A percentile compares a stretch with the other conserved stretches of the same genome.
phyloP scores from a whole-genome alignment of 371 early-diverging fungal genomes.

The Apophysomyces trapeziformis region DNA sequence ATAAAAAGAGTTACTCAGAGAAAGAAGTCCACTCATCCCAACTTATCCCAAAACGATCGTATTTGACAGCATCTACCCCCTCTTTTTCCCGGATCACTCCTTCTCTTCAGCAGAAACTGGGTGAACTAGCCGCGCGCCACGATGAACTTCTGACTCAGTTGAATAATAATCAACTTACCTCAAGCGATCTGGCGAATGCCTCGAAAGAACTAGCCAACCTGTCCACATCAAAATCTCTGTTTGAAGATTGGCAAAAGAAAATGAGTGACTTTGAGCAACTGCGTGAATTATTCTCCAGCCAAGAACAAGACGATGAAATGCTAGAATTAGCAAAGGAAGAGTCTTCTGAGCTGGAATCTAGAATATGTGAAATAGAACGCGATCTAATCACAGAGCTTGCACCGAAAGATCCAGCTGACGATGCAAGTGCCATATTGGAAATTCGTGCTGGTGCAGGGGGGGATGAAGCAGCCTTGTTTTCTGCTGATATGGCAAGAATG shows the following conservation, averaged over 20 bases:
- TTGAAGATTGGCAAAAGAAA: constrained; percentile 42
- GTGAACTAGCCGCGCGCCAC: constrained; percentile 35
- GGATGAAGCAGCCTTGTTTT: constrained; percentile 83
- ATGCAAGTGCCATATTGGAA: constrained; percentile 79
- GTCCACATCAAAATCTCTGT: constrained; percentile 32
- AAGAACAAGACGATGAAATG: constrained; percentile 50
- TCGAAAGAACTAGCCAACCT: constrained; percentile 43
- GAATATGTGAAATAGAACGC: constrained; percentile 42
- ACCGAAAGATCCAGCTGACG: constrained; percentile 70
- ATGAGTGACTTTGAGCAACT: constrained; percentile 36
- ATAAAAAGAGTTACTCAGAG: too few relatives aligned
- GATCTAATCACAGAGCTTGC: constrained; percentile 55
- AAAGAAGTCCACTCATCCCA: too few relatives aligned
- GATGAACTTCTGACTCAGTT: constrained; percentile 38
- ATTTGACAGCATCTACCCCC: constrained; percentile 10
- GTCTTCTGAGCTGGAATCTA: constrained; percentile 37
- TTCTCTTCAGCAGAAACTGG: constrained; percentile 34
- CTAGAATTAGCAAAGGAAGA: constrained; percentile 64
- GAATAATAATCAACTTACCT: constrained; percentile 26
- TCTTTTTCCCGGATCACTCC: constrained; percentile 41
- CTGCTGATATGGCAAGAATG: constrained; percentile 76
- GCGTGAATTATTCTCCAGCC: constrained; percentile 27
- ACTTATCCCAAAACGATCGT: too few relatives aligned
- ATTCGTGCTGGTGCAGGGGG: constrained; percentile 86
- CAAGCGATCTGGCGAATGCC: constrained; percentile 32